Evolutionary conservation across 805 yeast genomes (phyloP).

Genomic region (Wickerhamomyces strasburgensis): DNA sequence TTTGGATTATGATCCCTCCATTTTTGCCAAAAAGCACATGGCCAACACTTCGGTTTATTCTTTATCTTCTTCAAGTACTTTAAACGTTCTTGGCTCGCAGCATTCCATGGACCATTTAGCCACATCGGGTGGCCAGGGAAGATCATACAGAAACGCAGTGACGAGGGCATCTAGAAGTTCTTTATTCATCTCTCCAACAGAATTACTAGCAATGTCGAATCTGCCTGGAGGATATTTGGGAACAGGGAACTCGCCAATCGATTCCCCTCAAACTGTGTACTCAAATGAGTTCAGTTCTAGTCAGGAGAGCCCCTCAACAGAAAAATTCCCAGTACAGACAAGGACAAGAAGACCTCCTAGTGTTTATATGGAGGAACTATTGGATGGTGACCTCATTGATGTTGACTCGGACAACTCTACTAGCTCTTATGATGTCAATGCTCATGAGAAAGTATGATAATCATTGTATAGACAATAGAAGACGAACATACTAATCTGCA

Average conservation of each 20-base stretch:
- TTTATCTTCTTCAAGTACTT: constrained; percentile 27
- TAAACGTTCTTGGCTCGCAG: constrained; percentile 20
- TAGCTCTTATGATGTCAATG: constrained; percentile 4
- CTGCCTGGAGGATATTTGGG: constrained; percentile 7
- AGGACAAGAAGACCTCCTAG: constrained; percentile 43
- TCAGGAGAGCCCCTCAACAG: neutral
- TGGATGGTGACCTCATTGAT: constrained; percentile 26
- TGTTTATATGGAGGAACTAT: constrained; percentile 40
- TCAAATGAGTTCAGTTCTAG: constrained; percentile 4
- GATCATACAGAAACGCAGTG: constrained; percentile 23
- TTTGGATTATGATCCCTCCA: constrained; percentile 21
- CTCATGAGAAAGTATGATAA: constrained; percentile 19
- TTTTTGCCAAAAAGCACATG: constrained; percentile 20
- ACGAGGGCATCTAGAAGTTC: constrained; percentile 33
- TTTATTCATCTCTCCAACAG: constrained; percentile 50
- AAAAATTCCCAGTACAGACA: constrained; percentile 1
- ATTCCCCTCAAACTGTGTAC: constrained; percentile 17
- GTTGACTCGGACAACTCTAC: constrained; percentile 2
- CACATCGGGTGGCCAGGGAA: constrained; percentile 13
- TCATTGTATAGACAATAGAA: neutral
- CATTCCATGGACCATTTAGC: constrained; percentile 16
- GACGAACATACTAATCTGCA: too few relatives aligned
- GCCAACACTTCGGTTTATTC: constrained; percentile 28
- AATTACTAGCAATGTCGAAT: constrained; percentile 27
- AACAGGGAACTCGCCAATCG: constrained; percentile 20